Evolutionary conservation across 208 protist species (phyloP).

Genomic region (Crithidia fasciculata): DNA sequence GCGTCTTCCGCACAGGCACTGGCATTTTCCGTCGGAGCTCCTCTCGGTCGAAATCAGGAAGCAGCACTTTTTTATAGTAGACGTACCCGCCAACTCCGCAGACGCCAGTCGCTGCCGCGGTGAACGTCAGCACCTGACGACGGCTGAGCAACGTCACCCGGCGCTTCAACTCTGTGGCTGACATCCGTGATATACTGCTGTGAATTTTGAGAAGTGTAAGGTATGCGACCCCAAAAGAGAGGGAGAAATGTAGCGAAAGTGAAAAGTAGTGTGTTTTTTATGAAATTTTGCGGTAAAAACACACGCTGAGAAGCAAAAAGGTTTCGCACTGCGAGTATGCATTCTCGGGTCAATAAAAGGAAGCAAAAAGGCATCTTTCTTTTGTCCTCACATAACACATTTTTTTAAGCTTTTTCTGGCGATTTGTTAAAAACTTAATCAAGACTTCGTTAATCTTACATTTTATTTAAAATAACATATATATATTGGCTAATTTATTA

Average conservation of each 20-base stretch:
- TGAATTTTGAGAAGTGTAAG: no score
- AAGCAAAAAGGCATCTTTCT: no score
- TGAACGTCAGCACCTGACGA: slow-evolving; percentile 43
- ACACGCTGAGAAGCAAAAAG: no score
- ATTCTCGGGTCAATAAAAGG: no score
- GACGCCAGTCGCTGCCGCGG: slow-evolving; percentile 23
- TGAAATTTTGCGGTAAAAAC: no score
- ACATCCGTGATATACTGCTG: slow-evolving; percentile 26
- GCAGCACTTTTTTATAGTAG: slow-evolving; percentile 55
- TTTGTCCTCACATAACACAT: no score
- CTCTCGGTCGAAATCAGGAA: slow-evolving; percentile 35
- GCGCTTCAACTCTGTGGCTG: slow-evolving; percentile 29
- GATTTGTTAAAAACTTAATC: no score
- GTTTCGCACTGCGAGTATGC: no score
- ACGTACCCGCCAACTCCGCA: slow-evolving; percentile 43
- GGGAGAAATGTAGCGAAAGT: neutral
- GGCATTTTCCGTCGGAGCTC: slow-evolving; percentile 19
- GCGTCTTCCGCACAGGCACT: slow-evolving; percentile 49
- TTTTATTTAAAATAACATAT: no score
- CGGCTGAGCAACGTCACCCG: slow-evolving; percentile 54
- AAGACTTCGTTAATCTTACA: no score
- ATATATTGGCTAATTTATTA: no score
- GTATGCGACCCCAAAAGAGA: neutral
- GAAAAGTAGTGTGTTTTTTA: neutral
- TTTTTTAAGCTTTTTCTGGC: no score